Conservation (phyloP, 2,329 filamentous ascomycete genomes). For the Claviceps cyperi region DNA sequence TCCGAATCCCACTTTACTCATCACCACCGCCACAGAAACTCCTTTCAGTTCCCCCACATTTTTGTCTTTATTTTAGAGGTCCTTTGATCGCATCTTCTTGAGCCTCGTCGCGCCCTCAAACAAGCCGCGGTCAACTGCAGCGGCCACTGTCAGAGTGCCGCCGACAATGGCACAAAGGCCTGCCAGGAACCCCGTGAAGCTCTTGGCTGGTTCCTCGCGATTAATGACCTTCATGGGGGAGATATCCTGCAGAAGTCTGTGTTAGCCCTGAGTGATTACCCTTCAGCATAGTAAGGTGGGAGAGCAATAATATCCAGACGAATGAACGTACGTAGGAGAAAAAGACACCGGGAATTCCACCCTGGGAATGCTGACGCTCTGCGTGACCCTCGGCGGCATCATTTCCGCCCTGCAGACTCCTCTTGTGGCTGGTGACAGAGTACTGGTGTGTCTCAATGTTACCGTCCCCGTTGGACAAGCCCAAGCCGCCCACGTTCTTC, state of each 20-base stretch:
- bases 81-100: slow-evolving; percentile 69
- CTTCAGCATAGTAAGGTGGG: not conserved
- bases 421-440: slow-evolving; percentile 91
- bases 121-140: slow-evolving; percentile 76
- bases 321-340: slow-evolving; percentile 73
- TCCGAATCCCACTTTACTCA: not conserved
- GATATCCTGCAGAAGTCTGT: slow-evolving; percentile 52
- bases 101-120: slow-evolving; percentile 78
- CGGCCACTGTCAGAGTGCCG: slow-evolving; percentile 88
- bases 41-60: not conserved
- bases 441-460: slow-evolving; percentile 98
- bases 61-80: slow-evolving; percentile 24
- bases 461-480: slow-evolving; percentile 46
- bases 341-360: slow-evolving; percentile 94
- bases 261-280: not conserved
- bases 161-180: slow-evolving; percentile 91
- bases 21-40: not conserved
- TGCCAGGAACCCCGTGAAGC: slow-evolving; percentile 81
- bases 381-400: slow-evolving; percentile 81
- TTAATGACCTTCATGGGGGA: slow-evolving; percentile 99
- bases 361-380: slow-evolving; percentile 76
- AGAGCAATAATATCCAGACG: not conserved
- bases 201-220: slow-evolving; percentile 77
- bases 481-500: slow-evolving; percentile 12
- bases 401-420: slow-evolving; percentile 69